Base-by-base conservation (phyloP, 1,284 basidiomycete species). In the Sanghuangporus sanghuang region DNA sequence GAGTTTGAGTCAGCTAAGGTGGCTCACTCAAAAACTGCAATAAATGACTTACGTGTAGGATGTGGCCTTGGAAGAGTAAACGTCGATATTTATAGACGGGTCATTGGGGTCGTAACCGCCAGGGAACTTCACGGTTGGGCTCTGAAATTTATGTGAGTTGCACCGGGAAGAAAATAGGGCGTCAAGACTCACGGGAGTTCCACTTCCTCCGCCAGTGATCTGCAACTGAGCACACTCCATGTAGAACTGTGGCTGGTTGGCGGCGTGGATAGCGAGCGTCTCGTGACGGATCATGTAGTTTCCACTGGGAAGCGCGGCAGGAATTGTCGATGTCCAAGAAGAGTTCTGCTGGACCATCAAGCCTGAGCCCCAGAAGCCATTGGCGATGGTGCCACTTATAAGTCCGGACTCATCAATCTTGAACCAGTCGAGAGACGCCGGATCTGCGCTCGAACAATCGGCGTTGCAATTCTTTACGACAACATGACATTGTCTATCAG, bases 321-420 rank as follows among this genome's bases (percentile, higher is more conserved):
- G 83, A 70, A 85, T 81, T 4, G 80, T 83, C 2, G 79, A 78
- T 1, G 83, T 84, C 83, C 83, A 85, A 48, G 76, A 77, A 61
- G 76, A 79, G 73, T 83, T 83, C 23, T 83, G 72, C 53, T 70
- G 75, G 64, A 84, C 81, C 80, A 84, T 82, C 68, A 78, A 67
- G 5, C 82, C 83, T 39, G 72, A 70, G 48, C 74, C 83, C 83
- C 83, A 85, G 53, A 69, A 68, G 9, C 83, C 83, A 56, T 71
- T 69, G 57, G 62, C 75, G 55, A 84, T 73, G 3, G 81, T 83
- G 1, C 83, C 83, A 59, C 73, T 78, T 50, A 84, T 70, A 14
- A 85, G 76, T 66, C 83, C 82, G 23, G 80, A 73, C 71, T 85
- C 68, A 67, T 84, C 82, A 67, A 84, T 84, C 71, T 77, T 78